These are phyloP conservation scores for Pyricularia sp. DNA, from an alignment of 2,329 filamentous ascomycete genomes.

Conservation along the genomic window DNA sequence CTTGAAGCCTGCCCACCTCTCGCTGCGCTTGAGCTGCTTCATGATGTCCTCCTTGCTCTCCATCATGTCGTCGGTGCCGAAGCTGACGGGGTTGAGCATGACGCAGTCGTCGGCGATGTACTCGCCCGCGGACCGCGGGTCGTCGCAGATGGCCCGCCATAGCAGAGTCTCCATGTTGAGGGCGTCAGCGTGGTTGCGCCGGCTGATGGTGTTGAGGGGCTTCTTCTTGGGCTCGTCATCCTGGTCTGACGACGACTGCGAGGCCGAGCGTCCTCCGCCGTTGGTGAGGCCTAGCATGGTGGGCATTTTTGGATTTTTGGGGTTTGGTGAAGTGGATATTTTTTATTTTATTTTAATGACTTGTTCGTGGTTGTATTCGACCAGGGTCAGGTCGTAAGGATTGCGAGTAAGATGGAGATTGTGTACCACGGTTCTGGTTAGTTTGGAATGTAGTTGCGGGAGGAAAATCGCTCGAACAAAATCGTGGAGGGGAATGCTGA, in stretches of 20 bases:
- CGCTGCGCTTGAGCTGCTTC: slow-evolving; percentile 18
- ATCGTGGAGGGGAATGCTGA: neutral
- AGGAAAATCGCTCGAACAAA: neutral
- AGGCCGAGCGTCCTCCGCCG: neutral
- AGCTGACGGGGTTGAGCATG: slow-evolving; percentile 25
- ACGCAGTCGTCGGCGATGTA: slow-evolving; percentile 28
- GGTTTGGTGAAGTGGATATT: neutral
- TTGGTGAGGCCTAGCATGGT: slow-evolving; percentile 6
- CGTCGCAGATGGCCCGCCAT: slow-evolving; percentile 27
- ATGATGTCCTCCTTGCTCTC: slow-evolving; percentile 19
- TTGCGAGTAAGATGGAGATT: neutral
- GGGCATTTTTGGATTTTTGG: slow-evolving; percentile 4
- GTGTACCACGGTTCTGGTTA: neutral
- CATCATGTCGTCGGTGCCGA: slow-evolving; percentile 15
- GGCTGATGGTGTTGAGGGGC: slow-evolving; percentile 26
- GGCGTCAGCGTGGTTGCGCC: slow-evolving; percentile 26
- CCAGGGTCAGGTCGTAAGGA: neutral
- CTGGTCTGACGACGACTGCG: slow-evolving; percentile 25
- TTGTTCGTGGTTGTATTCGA: neutral
- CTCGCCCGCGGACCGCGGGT: slow-evolving; percentile 22
- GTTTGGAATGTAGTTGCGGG: neutral
- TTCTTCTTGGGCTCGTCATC: slow-evolving; percentile 16
- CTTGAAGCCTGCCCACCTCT: slow-evolving; percentile 19
- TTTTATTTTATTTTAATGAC: neutral
- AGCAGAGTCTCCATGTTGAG: slow-evolving; percentile 27